A percentile compares a stretch with the other conserved stretches of the same genome.
Evolutionary conservation across 2,329 filamentous ascomycete species (phyloP).

Genomic region (Akanthomyces uredinophilus): DNA sequence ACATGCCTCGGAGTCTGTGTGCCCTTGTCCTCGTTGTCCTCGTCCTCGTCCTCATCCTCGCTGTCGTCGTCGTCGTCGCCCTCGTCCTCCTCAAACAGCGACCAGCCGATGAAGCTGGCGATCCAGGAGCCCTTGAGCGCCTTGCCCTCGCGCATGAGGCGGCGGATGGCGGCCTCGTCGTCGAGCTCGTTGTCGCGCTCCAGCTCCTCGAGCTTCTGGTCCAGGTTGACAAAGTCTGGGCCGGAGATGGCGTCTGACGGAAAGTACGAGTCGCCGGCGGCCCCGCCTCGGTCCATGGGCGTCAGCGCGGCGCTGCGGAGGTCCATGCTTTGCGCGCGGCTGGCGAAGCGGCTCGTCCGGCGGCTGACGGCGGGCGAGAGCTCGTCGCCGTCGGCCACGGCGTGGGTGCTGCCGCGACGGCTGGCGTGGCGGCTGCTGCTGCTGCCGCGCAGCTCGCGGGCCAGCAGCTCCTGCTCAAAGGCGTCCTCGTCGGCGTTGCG

Average conservation of each 20-base stretch:
- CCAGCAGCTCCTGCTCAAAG: conserved; percentile 46
- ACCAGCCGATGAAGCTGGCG: conserved; percentile 53
- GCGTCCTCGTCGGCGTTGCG: conserved; percentile 48
- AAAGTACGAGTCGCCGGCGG: conserved; percentile 42
- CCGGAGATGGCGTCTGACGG: conserved; percentile 37
- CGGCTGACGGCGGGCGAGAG: conserved; percentile 38
- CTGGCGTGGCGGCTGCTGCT: conserved; percentile 35
- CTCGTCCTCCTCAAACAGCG: conserved; percentile 54
- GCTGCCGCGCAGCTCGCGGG: conserved; percentile 35
- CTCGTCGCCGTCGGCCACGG: conserved; percentile 33
- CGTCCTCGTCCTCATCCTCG: conserved; percentile 32
- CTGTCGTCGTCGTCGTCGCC: conserved; percentile 44
- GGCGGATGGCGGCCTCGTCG: conserved; percentile 55
- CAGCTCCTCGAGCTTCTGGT: conserved; percentile 54
- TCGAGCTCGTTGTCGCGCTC: conserved; percentile 45
- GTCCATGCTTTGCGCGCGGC: conserved; percentile 31
- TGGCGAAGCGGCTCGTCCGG: conserved; percentile 41
- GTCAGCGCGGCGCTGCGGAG: conserved; percentile 38
- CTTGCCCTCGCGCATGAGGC: conserved; percentile 50
- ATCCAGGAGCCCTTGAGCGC: conserved; percentile 54
- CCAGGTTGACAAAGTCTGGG: conserved; percentile 59
- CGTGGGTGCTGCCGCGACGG: conserved; percentile 39
- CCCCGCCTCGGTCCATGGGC: conserved; percentile 32
- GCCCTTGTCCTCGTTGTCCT: conserved; percentile 25
- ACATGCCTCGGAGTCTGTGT: conserved; percentile 33